Conservation (phyloP, 768 basidiomycete genomes). For the Lanmaoa pseudosensibilis region DNA sequence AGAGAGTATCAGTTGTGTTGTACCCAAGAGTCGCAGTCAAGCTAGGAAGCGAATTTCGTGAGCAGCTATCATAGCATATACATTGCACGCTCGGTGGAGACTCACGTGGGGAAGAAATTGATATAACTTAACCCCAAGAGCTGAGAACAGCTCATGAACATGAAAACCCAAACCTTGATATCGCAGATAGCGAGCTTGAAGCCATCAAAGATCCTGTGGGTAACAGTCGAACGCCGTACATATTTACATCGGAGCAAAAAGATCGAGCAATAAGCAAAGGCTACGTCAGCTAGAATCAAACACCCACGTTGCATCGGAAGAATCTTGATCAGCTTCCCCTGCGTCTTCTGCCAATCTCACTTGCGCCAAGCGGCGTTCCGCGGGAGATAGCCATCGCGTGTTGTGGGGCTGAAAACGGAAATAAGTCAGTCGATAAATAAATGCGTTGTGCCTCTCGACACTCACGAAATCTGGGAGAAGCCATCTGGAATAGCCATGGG, state of each 20-base stretch:
- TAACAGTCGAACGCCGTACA: background rate
- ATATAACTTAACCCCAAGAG: constrained; percentile 58
- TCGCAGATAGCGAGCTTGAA: constrained; percentile 58
- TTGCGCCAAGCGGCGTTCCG: constrained; percentile 59
- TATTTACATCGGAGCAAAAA: background rate
- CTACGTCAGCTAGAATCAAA: background rate
- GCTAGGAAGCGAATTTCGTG: constrained; percentile 27
- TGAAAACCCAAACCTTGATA: constrained; percentile 52
- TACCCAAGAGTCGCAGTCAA: constrained; percentile 62
- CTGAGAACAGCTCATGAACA: constrained; percentile 50
- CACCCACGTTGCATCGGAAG: constrained; percentile 15
- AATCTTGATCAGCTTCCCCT: constrained; percentile 63
- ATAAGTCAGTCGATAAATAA: background rate
- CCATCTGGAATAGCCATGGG: constrained; percentile 41
- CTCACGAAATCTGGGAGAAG: constrained; percentile 59
- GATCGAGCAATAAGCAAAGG: background rate
- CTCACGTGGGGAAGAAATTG: constrained; percentile 58
- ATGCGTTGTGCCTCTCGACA: background rate
- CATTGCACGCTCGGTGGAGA: background rate
- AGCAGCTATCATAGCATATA: background rate
- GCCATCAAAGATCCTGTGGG: constrained; percentile 46
- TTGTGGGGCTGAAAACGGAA: constrained; percentile 49
- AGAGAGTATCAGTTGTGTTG: constrained; percentile 55
- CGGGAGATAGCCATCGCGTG: constrained; percentile 55
- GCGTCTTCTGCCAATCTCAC: constrained; percentile 68